These are phyloP conservation scores for Fusarium falciforme DNA, from an alignment of 2,329 filamentous ascomycete species.

Conservation along the genomic window DNA sequence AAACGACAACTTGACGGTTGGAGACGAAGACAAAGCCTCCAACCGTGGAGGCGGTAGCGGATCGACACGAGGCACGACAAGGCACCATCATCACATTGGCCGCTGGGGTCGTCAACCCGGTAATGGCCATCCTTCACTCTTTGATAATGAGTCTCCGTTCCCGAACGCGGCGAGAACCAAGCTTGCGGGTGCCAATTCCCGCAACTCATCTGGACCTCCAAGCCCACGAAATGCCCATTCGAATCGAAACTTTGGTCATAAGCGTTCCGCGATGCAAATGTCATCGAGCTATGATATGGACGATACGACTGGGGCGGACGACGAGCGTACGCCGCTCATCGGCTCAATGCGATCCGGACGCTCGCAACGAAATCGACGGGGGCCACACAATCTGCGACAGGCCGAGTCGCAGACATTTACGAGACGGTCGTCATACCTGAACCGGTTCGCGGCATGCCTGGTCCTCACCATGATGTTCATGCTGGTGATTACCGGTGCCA, in stretches of 20 bases:
- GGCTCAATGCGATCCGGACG: constrained; percentile 66
- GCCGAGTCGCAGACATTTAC: constrained; percentile 79
- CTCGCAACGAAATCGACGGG: constrained; percentile 68
- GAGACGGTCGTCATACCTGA: constrained; percentile 71
- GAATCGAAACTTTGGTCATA: constrained; percentile 51
- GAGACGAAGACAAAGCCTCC: constrained; percentile 72
- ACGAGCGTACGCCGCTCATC: constrained; percentile 88
- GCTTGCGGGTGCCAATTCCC: constrained; percentile 65
- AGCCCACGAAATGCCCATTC: constrained; percentile 71
- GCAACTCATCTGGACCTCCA: constrained; percentile 74
- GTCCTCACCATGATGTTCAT: constrained; percentile 85
- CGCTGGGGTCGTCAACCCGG: constrained; percentile 78
- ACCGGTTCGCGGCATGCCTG: constrained; percentile 86
- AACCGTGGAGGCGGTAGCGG: constrained; percentile 70
- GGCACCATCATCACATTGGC: constrained; percentile 80
- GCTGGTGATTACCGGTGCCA: constrained; percentile 84
- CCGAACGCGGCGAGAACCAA: constrained; percentile 74
- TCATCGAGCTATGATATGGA: constrained; percentile 82
- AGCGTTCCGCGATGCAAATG: constrained; percentile 68
- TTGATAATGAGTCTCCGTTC: constrained; percentile 84
- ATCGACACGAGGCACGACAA: constrained; percentile 72
- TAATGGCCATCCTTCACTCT: constrained; percentile 76
- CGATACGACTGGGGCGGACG: constrained; percentile 81
- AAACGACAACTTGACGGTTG: constrained; percentile 62
- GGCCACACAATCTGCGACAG: constrained; percentile 69